Evolutionary conservation across 805 yeast species (phyloP), one percentile per base, ranked within the genome.

Genomic region (Wickerhamiella australiensis): DNA sequence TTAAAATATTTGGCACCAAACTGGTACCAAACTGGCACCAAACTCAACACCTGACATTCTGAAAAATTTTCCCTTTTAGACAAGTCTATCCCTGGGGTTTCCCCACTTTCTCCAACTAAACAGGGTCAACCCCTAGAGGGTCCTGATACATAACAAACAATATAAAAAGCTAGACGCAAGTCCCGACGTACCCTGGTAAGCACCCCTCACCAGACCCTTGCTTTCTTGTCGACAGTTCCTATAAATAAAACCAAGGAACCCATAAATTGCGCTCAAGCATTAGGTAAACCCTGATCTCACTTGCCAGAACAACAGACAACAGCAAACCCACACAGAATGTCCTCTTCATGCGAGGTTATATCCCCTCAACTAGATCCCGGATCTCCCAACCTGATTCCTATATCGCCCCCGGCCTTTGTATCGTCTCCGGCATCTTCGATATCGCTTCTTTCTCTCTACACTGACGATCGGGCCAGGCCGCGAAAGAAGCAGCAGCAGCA

Each of bases 301-400:
- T 25, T 6, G 27, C 9, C 6, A 25, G 9, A 25, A 31, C 5
- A 5, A 12, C 6, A 8, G n/a, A 31, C n/a, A 31, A 31, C 6
- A 31, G 15, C 7, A 26, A 26, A 26, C 9, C 11, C 29, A 26
- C 29, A 26, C 7, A 7, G 7, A 26, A 26, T 33, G 38, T 33
- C 38, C 20, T 33, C 38, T 17, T n/a, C 38, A 3, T 33, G 38
- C n/a, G n/a, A 33, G 20, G 20, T 33, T 5, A 33, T 33, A 4
- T 33, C 38, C 11, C 38, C 38, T 3, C 18, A 33, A 21, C 29
- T 46, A 31, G 43, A 36, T 21, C 49, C 49, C 2, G 20, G 25
- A 26, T 36, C 43, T 33, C 49, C 49, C 6, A 46, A 46, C 22
- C 27, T 46, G 25, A 37, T 36, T 17, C 49, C 49, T 3, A 23